Evolutionary conservation across 768 basidiomycete species (phyloP).

Genomic region (Leucocoprinus birnbaumii): DNA sequence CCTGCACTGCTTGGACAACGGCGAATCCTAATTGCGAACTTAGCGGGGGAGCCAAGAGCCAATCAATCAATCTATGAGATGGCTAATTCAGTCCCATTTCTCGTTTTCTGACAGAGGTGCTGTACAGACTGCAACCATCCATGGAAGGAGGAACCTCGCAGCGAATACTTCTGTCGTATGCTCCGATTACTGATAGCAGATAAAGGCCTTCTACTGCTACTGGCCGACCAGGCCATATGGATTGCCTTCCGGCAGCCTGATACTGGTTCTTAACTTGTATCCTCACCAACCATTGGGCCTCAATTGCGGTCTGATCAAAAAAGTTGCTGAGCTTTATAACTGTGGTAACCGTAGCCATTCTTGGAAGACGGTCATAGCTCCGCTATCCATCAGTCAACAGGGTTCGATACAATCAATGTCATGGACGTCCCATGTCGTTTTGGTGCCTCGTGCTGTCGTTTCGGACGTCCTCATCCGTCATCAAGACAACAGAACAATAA

Average conservation of each 20-base stretch:
- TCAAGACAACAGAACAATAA: constrained; percentile 10
- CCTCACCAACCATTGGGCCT: neutral
- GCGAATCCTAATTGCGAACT: constrained; percentile 8
- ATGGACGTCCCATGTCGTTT: neutral
- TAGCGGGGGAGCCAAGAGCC: constrained; percentile 11
- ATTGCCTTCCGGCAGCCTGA: neutral
- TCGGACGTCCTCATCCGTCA: constrained; percentile 9
- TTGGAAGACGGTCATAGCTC: neutral
- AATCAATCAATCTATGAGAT: constrained; percentile 11
- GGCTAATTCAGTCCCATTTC: neutral
- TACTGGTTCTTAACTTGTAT: neutral
- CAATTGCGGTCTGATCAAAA: constrained; percentile 3
- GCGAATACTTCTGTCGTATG: neutral
- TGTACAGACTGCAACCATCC: too few species aligned
- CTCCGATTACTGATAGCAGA: neutral
- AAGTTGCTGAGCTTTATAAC: neutral
- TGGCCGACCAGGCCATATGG: neutral
- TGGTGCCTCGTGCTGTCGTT: constrained; percentile 8
- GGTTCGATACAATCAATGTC: constrained; percentile 9
- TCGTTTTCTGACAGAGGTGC: neutral
- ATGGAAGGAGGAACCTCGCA: too few species aligned
- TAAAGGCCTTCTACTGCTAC: neutral
- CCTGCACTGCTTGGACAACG: constrained; percentile 2
- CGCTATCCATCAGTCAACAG: constrained; percentile 11
- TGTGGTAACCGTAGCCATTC: neutral